These are phyloP conservation scores for Oryza officinalis DNA, from an alignment of 176 grass and related monocot genomes.

Conservation along the genomic window DNA sequence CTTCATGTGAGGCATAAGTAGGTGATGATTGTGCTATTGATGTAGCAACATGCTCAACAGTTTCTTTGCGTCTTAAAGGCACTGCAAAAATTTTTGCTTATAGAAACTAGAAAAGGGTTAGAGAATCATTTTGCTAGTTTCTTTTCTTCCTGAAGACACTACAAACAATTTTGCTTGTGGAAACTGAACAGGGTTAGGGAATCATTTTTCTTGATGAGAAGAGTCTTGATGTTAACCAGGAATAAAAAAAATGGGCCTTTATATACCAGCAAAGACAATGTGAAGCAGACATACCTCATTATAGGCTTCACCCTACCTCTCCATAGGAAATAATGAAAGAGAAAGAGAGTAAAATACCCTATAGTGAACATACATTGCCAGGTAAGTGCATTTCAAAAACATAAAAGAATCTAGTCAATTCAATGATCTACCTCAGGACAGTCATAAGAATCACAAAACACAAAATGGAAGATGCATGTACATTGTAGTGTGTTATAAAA, in stretches of 20 bases:
- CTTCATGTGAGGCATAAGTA: slow-evolving; percentile 12
- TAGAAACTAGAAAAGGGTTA: neutral
- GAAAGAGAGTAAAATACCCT: neutral
- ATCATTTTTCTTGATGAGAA: slow-evolving; percentile 7
- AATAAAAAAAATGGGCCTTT: neutral
- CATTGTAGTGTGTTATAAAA: too few relatives aligned
- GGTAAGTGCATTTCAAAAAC: too few relatives aligned
- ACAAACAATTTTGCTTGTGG: too few relatives aligned
- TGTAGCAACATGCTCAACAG: slow-evolving; percentile 26
- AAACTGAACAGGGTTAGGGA: neutral
- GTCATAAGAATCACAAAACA: too few relatives aligned
- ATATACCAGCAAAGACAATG: slow-evolving; percentile 1
- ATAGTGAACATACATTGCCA: neutral
- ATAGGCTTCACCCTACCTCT: neutral
- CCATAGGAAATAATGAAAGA: too few relatives aligned
- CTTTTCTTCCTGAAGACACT: too few relatives aligned
- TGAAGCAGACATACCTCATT: neutral
- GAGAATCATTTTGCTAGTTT: too few relatives aligned
- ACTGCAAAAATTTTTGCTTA: slow-evolving; percentile 20
- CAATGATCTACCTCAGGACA: too few relatives aligned
- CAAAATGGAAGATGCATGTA: too few relatives aligned
- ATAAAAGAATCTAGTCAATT: too few relatives aligned
- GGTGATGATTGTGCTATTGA: slow-evolving; percentile 33
- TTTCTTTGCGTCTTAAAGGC: slow-evolving; percentile 17
- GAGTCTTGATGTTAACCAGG: neutral